phyloP scores from a whole-genome alignment of 495 filamentous ascomycete genomes.

The Xylaria acuta region DNA sequence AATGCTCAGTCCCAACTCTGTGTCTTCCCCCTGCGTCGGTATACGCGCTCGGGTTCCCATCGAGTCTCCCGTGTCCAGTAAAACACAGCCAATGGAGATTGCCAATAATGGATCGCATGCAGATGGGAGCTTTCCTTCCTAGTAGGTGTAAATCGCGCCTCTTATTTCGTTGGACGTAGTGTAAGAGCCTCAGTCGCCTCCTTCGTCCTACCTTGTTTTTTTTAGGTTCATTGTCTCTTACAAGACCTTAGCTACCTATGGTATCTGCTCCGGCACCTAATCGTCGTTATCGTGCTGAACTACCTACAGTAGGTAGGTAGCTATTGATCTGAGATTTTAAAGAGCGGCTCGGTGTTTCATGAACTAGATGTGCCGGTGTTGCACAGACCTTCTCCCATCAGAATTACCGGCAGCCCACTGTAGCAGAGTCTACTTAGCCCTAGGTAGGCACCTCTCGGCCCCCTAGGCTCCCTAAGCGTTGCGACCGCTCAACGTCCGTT shows the following conservation, averaged over 20 bases:
- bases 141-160: slow-evolving; percentile 3
- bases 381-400: slow-evolving; percentile 20
- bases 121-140: slow-evolving; percentile 18
- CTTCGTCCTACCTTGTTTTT: neutral
- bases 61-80: slow-evolving; percentile 18
- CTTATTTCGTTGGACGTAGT: neutral
- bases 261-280: neutral
- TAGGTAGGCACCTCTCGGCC: neutral
- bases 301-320: too few species aligned
- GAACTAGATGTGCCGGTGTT: slow-evolving; percentile 18
- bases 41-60: slow-evolving; percentile 22
- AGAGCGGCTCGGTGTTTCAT: slow-evolving; percentile 22
- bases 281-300: neutral
- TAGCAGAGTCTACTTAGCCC: slow-evolving; percentile 10
- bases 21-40: slow-evolving; percentile 21
- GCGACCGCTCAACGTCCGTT: slow-evolving; percentile 13
- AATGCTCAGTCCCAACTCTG: slow-evolving; percentile 13
- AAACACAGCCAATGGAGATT: neutral
- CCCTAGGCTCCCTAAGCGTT: slow-evolving; percentile 2
- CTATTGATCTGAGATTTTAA: neutral
- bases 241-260: neutral
- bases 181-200: slow-evolving; percentile 22
- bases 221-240: neutral
- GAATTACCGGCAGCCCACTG: slow-evolving; percentile 15
- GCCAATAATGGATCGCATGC: slow-evolving; percentile 12